Percentiles rank a stretch among this genome's conserved stretches.
These are phyloP conservation scores for Chloroidium sp. DNA, from an alignment of 163 green algal species.

Conservation along the genomic window DNA sequence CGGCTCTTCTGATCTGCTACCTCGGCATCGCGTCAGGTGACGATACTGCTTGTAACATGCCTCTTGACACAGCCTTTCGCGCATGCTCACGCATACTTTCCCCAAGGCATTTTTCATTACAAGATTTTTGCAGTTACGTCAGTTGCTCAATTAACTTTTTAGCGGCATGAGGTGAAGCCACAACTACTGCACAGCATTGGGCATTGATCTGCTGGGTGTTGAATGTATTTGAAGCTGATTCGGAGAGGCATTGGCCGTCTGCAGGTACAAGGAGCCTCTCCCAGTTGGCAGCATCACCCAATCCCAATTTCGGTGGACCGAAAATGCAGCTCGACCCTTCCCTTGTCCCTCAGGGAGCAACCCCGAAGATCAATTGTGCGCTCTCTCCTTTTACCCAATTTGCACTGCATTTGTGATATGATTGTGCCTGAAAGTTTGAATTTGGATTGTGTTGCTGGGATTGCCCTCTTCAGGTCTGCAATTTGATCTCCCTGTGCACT, in stretches of 20 bases:
- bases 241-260: neutral
- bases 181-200: too few relatives aligned
- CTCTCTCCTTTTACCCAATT: neutral
- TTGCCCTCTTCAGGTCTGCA: neutral
- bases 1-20: too few relatives aligned
- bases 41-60: too few relatives aligned
- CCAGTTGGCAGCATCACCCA: neutral
- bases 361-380: neutral
- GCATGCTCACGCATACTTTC: too few relatives aligned
- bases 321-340: neutral
- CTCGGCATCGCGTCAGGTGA: too few relatives aligned
- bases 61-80: too few relatives aligned
- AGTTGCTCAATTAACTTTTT: too few relatives aligned
- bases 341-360: neutral
- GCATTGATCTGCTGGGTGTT: too few relatives aligned
- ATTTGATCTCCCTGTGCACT: neutral
- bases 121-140: too few relatives aligned
- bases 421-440: neutral
- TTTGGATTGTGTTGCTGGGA: neutral
- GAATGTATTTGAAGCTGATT: neutral
- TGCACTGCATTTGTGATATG: too few relatives aligned
- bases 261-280: neutral
- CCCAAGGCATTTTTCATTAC: too few relatives aligned
- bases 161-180: too few relatives aligned
- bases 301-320: neutral